These are phyloP conservation scores for Podaxis sp. DNA, from an alignment of 768 basidiomycete genomes.

Conservation along the genomic window DNA sequence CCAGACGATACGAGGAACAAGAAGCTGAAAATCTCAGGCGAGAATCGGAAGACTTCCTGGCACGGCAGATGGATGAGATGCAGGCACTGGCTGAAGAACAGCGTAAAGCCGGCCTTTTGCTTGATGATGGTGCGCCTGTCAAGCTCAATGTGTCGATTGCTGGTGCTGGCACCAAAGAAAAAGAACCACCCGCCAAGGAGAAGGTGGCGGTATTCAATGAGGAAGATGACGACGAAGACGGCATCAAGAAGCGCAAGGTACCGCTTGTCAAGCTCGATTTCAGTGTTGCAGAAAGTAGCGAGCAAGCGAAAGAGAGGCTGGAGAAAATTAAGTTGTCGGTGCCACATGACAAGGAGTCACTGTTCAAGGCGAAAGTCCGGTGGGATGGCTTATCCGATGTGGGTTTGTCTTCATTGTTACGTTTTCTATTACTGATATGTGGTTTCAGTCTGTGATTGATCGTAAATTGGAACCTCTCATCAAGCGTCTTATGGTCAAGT, in stretches of 20 bases:
- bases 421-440: slow-evolving; percentile 19
- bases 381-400: slow-evolving; percentile 94
- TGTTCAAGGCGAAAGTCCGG: slow-evolving; percentile 84
- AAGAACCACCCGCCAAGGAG: slow-evolving; percentile 42
- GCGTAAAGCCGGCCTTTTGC: slow-evolving; percentile 83
- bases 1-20: slow-evolving; percentile 77
- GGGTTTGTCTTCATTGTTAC: slow-evolving; percentile 28
- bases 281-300: slow-evolving; percentile 75
- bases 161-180: slow-evolving; percentile 45
- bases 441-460: slow-evolving; percentile 70
- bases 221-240: slow-evolving; percentile 89
- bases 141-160: slow-evolving; percentile 78
- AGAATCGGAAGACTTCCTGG: slow-evolving; percentile 93
- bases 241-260: slow-evolving; percentile 76
- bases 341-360: slow-evolving; percentile 71
- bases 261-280: slow-evolving; percentile 92
- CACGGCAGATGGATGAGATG: slow-evolving; percentile 94
- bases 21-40: slow-evolving; percentile 84
- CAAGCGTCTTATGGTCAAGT: slow-evolving; percentile 80
- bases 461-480: slow-evolving; percentile 85
- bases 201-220: slow-evolving; percentile 70
- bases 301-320: slow-evolving; percentile 76
- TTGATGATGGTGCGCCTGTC: slow-evolving; percentile 91
- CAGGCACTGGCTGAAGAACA: slow-evolving; percentile 89
- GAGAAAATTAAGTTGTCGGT: slow-evolving; percentile 76